phyloP scores from a whole-genome alignment of 2,329 filamentous ascomycete species.

The Aspergillus sp. region DNA sequence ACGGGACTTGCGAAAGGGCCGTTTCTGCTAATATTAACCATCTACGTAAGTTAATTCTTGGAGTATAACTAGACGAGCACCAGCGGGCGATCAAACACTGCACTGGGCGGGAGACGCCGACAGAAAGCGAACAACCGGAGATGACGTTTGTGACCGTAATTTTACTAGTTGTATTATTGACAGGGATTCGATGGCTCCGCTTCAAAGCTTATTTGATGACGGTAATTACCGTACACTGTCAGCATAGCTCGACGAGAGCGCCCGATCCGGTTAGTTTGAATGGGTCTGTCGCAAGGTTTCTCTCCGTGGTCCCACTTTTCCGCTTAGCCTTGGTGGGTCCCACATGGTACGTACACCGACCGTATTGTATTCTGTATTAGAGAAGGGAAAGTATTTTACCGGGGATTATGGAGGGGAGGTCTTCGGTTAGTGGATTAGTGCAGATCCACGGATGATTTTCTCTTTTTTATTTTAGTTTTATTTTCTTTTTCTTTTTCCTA shows the following conservation, averaged over 20 bases:
- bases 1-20: not conserved
- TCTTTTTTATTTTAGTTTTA: not conserved
- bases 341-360: too few species aligned
- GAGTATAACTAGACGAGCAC: conserved; percentile 1
- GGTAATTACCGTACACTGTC: not conserved
- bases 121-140: not conserved
- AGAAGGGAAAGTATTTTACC: not conserved
- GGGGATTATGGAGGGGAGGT: not conserved
- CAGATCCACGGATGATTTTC: conserved; percentile 17
- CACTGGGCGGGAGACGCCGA: conserved; percentile 3
- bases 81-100: not conserved
- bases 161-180: conserved; percentile 1
- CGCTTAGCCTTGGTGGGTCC: too few species aligned
- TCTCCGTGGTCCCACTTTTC: too few species aligned
- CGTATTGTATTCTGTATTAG: too few species aligned
- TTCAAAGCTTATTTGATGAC: conserved; percentile 21
- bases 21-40: not conserved
- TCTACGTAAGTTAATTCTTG: not conserved
- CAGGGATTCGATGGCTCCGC: conserved; percentile 14
- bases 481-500: not conserved
- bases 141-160: not conserved
- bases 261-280: not conserved
- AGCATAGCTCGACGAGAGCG: not conserved
- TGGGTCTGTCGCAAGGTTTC: not conserved
- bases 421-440: conserved; percentile 10